Evolutionary conservation across 2,329 filamentous ascomycete genomes (phyloP), one percentile per base, ranked within the genome.

Genomic region (Cordyceps farinosa): DNA sequence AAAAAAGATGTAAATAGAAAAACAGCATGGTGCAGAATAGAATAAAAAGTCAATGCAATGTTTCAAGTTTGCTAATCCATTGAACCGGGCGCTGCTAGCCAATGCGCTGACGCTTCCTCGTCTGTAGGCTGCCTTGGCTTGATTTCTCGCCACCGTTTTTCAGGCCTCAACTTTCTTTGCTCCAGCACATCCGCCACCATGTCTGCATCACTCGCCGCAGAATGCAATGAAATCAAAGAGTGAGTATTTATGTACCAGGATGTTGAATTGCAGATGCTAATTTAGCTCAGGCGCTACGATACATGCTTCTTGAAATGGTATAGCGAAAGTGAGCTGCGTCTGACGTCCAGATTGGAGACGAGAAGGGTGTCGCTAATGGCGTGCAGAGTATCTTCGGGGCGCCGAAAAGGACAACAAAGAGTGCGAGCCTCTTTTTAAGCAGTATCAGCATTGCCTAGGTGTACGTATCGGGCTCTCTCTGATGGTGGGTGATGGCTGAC

Each of bases 301-400:
- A 93, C 90, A 59, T 99, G 95, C 79, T 99, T 99, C 75, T 80
- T 99, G 67, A 98, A 97, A 79, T 99, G 95, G 95, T 99, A 99
- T 77, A 97, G 93, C 74, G 95, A 99, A 78, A 98, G 95, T 97
- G 82, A 64, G 89, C 76, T 59, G 42, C 51, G 7, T 57, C 65
- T 29, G 36, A 53, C 47, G 58, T 58, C 69, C 61, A 17, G 54
- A 54, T 38, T 42, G 61, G n/a, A 59, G 63, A 63, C 64, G 66
- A 17, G 67, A 48, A 30, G 5, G 13, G 54, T 40, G n/a, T 44
- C 22, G 29, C 56, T 64, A 61, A 61, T 17, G 59, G 22, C 29
- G 17, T 34, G 13, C 67, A 95, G 95, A 97, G 77, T 99, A 97
- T 72, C 86, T 99, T 27, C 86, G 92, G 69, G 93, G 93, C 22